A percentile compares a stretch with the other conserved stretches of the same genome.
Conservation (phyloP, 139 green algal species). For the Chlamydomonas incerta region DNA sequence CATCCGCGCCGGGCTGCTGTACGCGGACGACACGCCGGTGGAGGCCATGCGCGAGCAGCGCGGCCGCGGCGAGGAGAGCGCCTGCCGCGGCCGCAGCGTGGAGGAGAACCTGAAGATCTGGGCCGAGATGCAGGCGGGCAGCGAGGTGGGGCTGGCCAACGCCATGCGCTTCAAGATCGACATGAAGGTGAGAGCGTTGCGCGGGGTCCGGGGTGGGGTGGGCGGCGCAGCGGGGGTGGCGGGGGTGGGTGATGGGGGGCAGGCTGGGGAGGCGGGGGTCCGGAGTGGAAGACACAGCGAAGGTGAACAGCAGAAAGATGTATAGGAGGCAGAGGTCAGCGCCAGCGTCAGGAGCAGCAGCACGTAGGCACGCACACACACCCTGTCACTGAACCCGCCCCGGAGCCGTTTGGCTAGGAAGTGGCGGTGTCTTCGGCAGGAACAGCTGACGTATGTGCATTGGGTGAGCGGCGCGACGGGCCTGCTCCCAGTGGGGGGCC, state of each 20-base stretch:
- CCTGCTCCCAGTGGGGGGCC: neutral
- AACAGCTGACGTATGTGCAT: conserved; percentile 22
- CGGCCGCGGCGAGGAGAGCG: conserved; percentile 84
- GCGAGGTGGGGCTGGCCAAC: conserved; percentile 75
- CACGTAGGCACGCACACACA: no score
- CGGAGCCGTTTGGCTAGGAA: neutral
- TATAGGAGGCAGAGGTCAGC: neutral
- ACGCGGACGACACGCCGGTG: conserved; percentile 95
- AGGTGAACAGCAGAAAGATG: neutral
- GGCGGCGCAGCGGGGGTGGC: no score
- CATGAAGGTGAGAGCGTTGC: conserved; percentile 74
- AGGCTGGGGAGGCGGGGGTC: no score
- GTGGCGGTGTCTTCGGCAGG: conserved; percentile 43
- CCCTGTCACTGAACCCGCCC: conserved; percentile 15
- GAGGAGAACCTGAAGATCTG: conserved; percentile 92
- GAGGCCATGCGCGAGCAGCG: conserved; percentile 82
- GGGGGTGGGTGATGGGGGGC: no score
- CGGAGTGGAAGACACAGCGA: no score
- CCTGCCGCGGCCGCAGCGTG: conserved; percentile 70
- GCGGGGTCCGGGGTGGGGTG: neutral
- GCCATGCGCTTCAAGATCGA: conserved; percentile 96
- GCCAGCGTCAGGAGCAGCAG: no score
- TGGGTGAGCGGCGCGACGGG: conserved; percentile 50
- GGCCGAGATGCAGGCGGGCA: conserved; percentile 93
- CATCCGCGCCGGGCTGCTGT: conserved; percentile 93